Evolutionary conservation across 345 rosid genomes (phyloP).

Genomic region (Psidium friedrichsthalianum): DNA sequence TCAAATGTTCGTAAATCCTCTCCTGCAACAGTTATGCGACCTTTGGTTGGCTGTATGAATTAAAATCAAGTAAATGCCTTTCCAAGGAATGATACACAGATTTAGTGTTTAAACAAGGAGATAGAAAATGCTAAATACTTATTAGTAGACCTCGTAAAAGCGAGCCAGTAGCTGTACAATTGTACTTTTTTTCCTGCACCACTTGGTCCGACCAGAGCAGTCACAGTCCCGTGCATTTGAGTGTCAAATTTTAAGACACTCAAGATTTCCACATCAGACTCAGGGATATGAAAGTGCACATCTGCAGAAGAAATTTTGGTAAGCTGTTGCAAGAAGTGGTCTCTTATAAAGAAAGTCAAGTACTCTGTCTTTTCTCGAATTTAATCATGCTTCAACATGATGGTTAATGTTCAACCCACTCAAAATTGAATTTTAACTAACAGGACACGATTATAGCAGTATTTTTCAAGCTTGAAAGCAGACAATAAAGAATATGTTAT

Average conservation of each 20-base stretch:
- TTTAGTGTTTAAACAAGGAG: background rate
- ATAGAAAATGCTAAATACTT: background rate
- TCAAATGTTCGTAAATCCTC: conserved; percentile 91
- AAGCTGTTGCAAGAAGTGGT: background rate
- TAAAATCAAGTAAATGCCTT: conserved; percentile 6
- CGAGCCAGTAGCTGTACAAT: conserved; percentile 91
- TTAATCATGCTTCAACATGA: background rate
- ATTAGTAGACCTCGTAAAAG: conserved; percentile 64
- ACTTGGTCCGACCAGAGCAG: conserved; percentile 92
- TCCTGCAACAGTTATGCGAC: conserved; percentile 75
- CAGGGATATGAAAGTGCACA: conserved; percentile 83
- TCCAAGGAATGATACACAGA: background rate
- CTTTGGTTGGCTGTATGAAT: conserved; percentile 66
- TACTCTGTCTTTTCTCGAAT: background rate
- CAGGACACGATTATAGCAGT: background rate
- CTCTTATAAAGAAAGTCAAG: background rate
- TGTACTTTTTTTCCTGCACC: conserved; percentile 98
- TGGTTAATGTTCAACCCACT: background rate
- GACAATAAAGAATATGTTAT: background rate
- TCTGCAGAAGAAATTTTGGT: conserved; percentile 35
- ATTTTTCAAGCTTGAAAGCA: background rate
- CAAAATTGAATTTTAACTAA: background rate
- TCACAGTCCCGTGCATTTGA: conserved; percentile 74
- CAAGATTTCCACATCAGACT: conserved; percentile 74
- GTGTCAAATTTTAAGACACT: conserved; percentile 57